Conservation (phyloP, 2,329 filamentous ascomycete genomes). For the Pseudogymnoascus sp. region DNA sequence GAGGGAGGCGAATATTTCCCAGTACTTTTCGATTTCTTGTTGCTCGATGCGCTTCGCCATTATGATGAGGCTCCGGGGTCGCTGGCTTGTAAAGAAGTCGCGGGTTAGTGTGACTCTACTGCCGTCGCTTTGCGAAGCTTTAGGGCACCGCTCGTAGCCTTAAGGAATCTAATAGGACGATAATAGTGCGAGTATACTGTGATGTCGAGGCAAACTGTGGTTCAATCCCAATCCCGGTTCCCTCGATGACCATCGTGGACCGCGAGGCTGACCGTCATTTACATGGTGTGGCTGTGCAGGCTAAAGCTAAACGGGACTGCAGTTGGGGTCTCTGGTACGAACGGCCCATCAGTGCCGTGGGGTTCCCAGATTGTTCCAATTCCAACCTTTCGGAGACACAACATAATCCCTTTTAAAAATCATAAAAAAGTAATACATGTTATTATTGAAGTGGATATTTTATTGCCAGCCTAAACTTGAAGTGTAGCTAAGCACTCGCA, state of each 20-base stretch:
- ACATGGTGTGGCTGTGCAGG: constrained; percentile 2
- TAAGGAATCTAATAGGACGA: neutral
- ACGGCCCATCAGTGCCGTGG: neutral
- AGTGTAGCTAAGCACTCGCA: neutral
- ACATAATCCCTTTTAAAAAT: neutral
- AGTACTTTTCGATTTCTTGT: constrained; percentile 69
- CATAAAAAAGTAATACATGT: neutral
- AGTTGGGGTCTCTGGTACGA: neutral
- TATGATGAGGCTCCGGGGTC: constrained; percentile 20
- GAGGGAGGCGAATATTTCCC: constrained; percentile 69
- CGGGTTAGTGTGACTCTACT: neutral
- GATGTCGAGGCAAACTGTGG: neutral
- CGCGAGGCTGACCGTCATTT: constrained; percentile 6
- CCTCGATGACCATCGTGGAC: neutral
- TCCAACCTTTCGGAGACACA: neutral
- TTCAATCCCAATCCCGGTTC: neutral
- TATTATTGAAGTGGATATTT: neutral
- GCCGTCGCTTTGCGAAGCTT: neutral
- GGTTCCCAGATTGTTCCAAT: neutral
- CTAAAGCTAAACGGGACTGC: neutral
- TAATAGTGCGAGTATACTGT: neutral
- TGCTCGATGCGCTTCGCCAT: constrained; percentile 53
- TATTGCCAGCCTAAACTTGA: neutral
- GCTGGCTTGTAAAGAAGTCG: neutral
- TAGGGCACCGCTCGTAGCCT: neutral